A percentile compares a stretch with the other conserved stretches of the same genome.
These are phyloP conservation scores for Colletotrichum eleusines DNA, from an alignment of 2,329 filamentous ascomycete species.

Conservation along the genomic window DNA sequence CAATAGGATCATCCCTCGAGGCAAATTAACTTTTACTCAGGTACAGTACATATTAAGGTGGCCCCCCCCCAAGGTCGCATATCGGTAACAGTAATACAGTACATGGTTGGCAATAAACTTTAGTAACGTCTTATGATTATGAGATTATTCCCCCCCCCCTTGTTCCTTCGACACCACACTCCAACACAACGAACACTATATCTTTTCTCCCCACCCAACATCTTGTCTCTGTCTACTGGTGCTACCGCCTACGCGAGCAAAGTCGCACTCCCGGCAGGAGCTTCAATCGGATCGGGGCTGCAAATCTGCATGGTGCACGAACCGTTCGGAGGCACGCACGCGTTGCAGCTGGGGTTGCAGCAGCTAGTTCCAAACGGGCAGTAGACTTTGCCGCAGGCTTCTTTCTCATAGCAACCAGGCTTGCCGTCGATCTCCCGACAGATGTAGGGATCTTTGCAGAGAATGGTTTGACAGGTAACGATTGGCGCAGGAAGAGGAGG, in stretches of 20 bases:
- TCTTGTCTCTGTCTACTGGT: no score
- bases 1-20: conserved; percentile 30
- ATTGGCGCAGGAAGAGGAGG: not conserved
- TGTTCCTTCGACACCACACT: no score
- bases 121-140: no score
- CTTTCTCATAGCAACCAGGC: not conserved
- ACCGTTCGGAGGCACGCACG: not conserved
- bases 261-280: not conserved
- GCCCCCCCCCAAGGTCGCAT: no score
- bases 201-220: no score
- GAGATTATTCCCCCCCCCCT: no score
- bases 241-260: no score
- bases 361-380: not conserved
- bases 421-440: not conserved
- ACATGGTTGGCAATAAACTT: no score
- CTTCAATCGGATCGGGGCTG: not conserved
- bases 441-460: not conserved
- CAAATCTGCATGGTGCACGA: not conserved
- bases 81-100: no score
- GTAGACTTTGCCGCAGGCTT: not conserved
- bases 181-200: no score
- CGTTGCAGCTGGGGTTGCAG: not conserved
- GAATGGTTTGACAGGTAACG: not conserved
- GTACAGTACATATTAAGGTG: no score
- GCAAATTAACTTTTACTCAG: not conserved